Conservation (phyloP, 169 alveolate species). For the Babesia divergens region DNA sequence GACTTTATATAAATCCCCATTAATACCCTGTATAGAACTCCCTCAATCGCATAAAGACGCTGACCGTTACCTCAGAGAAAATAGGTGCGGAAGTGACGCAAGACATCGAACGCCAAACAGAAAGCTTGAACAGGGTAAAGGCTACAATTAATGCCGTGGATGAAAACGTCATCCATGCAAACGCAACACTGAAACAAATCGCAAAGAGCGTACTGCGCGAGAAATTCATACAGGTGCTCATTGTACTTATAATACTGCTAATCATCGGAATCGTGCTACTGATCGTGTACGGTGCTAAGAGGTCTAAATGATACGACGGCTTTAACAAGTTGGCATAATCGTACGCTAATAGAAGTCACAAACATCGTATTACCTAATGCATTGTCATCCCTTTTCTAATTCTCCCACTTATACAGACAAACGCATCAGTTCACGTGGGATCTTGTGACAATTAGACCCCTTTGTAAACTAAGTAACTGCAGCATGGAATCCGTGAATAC, state of each 20-base stretch:
- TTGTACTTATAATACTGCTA: constrained; percentile 29
- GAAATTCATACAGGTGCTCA: constrained; percentile 31
- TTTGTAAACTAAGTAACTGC: no score
- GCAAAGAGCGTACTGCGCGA: constrained; percentile 53
- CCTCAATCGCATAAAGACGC: constrained; percentile 61
- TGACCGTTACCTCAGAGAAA: constrained; percentile 90
- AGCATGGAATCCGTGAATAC: no score
- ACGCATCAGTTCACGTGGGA: no score
- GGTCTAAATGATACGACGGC: no score
- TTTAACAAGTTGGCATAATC: no score
- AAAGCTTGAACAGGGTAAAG: constrained; percentile 39
- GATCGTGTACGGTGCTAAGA: constrained; percentile 19
- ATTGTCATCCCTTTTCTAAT: no score
- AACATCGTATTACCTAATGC: no score
- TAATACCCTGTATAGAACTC: constrained; percentile 20
- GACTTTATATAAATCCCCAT: not conserved
- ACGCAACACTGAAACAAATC: constrained; percentile 44
- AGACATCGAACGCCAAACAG: constrained; percentile 83
- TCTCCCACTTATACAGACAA: no score
- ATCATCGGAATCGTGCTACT: constrained; percentile 6
- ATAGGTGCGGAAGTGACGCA: constrained; percentile 91
- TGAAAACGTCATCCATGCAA: constrained; percentile 49
- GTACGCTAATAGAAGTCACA: no score
- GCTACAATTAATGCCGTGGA: constrained; percentile 48
- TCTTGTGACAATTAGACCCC: no score